Evolutionary conservation across 2,329 filamentous ascomycete species (phyloP).

Genomic region (Botrytis fragariae): DNA sequence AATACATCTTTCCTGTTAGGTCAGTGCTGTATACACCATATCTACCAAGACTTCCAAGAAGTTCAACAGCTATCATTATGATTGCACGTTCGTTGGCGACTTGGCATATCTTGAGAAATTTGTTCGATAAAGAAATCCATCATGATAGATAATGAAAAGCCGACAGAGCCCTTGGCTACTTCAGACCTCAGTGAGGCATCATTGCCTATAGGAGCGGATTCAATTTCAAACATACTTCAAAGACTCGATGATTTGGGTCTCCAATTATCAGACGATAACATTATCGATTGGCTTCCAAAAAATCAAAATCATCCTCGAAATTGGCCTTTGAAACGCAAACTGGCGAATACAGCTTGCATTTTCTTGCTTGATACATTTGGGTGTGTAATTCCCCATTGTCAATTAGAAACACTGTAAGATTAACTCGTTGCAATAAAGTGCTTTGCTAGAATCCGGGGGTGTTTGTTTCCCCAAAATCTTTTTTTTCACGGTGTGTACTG

Average conservation of each 20-base stretch:
- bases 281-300: conserved; percentile 6
- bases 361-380: conserved; percentile 16
- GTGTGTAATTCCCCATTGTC: not conserved
- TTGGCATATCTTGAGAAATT: not conserved
- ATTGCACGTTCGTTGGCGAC: not conserved
- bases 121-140: not conserved
- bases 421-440: not conserved
- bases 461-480: not conserved
- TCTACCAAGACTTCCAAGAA: not conserved
- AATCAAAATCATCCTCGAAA: conserved; percentile 12
- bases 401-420: not conserved
- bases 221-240: not conserved
- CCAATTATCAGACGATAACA: not conserved
- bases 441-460: conserved; percentile 13
- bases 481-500: not conserved
- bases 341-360: conserved; percentile 5
- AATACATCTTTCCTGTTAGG: not conserved
- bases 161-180: not conserved
- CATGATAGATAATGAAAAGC: not conserved
- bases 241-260: conserved; percentile 6
- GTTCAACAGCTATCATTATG: not conserved
- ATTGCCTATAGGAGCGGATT: not conserved
- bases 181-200: not conserved
- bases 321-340: conserved; percentile 7
- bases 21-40: not conserved